These are phyloP conservation scores for Psilocybe cyanescens DNA, from an alignment of 768 basidiomycete genomes.

Conservation along the genomic window DNA sequence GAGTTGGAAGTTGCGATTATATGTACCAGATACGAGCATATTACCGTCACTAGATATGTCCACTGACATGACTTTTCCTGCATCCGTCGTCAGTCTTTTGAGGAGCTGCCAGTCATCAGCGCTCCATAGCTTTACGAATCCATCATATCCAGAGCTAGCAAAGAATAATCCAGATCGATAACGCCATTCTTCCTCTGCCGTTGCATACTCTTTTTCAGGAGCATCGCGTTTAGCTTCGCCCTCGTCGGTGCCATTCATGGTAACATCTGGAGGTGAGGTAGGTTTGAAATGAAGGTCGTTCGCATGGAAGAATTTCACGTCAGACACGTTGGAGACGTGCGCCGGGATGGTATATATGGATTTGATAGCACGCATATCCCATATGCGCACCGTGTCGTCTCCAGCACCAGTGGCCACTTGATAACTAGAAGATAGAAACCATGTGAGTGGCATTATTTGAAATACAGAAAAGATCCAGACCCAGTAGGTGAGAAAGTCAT, in stretches of 20 bases:
- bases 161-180: conserved; percentile 92
- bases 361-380: conserved; percentile 95
- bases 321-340: conserved; percentile 93
- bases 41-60: conserved; percentile 86
- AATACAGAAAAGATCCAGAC: conserved; percentile 49
- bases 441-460: conserved; percentile 9
- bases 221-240: conserved; percentile 40
- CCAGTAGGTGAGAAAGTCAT: conserved; percentile 96
- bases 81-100: conserved; percentile 87
- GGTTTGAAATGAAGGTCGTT: conserved; percentile 55
- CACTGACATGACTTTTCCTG: conserved; percentile 99
- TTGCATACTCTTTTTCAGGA: conserved; percentile 38
- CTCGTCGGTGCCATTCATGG: conserved; percentile 52
- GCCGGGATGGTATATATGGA: conserved; percentile 97
- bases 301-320: conserved; percentile 90
- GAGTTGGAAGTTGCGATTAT: conserved; percentile 93
- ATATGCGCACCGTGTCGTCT: conserved; percentile 97
- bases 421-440: conserved; percentile 57
- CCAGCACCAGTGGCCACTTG: conserved; percentile 97
- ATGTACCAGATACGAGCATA: conserved; percentile 87
- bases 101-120: conserved; percentile 98
- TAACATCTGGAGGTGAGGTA: conserved; percentile 40
- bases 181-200: conserved; percentile 67
- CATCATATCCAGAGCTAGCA: conserved; percentile 93
- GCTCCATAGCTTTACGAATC: conserved; percentile 94